These are phyloP conservation scores for Blastobotrys petasosporus DNA, from an alignment of 1,139 yeast species.

Conservation along the genomic window DNA sequence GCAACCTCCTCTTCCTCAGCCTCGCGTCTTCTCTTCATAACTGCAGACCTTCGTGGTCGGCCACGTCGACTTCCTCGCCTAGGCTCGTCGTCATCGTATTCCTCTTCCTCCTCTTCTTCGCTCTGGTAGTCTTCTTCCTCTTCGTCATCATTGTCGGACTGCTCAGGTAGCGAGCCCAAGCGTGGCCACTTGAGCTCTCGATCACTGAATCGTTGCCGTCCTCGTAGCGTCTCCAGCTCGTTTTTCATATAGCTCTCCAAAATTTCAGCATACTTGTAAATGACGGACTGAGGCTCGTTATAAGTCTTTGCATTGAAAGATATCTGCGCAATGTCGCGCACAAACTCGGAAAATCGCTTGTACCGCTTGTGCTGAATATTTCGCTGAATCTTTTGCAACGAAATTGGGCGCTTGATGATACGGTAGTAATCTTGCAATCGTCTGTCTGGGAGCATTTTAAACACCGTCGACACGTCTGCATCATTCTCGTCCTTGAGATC, in stretches of 20 bases:
- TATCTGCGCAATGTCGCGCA: constrained; percentile 73
- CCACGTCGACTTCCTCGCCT: constrained; percentile 23
- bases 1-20: constrained; percentile 25
- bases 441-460: constrained; percentile 43
- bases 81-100: constrained; percentile 21
- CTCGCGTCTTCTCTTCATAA: constrained; percentile 24
- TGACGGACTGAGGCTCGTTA: constrained; percentile 62
- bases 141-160: constrained; percentile 16
- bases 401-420: constrained; percentile 44
- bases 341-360: constrained; percentile 56
- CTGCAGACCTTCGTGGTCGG: constrained; percentile 22
- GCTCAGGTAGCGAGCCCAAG: constrained; percentile 61
- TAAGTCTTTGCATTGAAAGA: constrained; percentile 86
- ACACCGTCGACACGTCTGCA: constrained; percentile 35
- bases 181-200: constrained; percentile 52
- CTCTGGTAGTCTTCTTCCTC: constrained; percentile 15
- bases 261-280: constrained; percentile 65
- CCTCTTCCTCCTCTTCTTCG: constrained; percentile 27
- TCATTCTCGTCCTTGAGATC: constrained; percentile 28
- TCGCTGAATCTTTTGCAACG: constrained; percentile 40
- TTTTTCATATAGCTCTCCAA: constrained; percentile 57
- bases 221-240: constrained; percentile 48
- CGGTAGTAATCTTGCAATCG: constrained; percentile 42
- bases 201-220: constrained; percentile 38
- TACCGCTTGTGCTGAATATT: constrained; percentile 51